phyloP scores from a whole-genome alignment of 148 eudicot genomes.

The Chenopodium quinoa region DNA sequence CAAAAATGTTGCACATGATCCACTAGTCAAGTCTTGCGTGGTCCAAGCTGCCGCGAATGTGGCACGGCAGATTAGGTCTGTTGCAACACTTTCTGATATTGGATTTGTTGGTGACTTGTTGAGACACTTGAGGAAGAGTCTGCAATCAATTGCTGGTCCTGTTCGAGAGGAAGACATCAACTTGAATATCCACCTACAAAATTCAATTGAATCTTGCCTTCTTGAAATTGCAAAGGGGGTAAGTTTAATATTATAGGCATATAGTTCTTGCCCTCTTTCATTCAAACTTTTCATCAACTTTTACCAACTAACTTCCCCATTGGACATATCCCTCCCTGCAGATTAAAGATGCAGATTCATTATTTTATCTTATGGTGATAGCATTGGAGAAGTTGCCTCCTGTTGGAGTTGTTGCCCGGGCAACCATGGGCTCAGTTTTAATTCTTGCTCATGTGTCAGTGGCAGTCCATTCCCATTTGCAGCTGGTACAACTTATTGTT shows the following conservation, averaged over 20 bases:
- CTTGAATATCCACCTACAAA: conserved; percentile 70
- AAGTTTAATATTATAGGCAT: conserved; percentile 11
- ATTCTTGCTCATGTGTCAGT: conserved; percentile 75
- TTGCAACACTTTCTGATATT: conserved; percentile 53
- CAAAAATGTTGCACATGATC: conserved; percentile 80
- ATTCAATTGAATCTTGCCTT: conserved; percentile 75
- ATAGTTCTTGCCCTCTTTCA: neutral
- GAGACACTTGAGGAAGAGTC: conserved; percentile 83
- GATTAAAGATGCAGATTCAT: conserved; percentile 63
- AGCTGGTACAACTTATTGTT: conserved; percentile 54
- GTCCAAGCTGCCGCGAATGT: conserved; percentile 73
- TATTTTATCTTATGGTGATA: conserved; percentile 79
- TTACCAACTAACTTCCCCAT: neutral
- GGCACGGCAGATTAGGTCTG: conserved; percentile 76
- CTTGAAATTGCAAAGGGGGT: conserved; percentile 92
- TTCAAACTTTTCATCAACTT: neutral
- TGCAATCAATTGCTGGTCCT: conserved; percentile 68
- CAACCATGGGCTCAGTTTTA: conserved; percentile 70
- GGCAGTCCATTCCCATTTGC: conserved; percentile 53
- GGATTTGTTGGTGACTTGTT: conserved; percentile 82
- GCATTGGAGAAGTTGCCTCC: conserved; percentile 75
- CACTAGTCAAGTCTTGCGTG: conserved; percentile 60
- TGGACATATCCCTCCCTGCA: conserved; percentile 15
- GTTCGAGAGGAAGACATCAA: conserved; percentile 56
- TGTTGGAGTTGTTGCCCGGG: conserved; percentile 57